A percentile compares a stretch with the other conserved stretches of the same genome.
These are phyloP conservation scores for Allium fistulosum DNA, from an alignment of 106 monocot genomes.

Conservation along the genomic window DNA sequence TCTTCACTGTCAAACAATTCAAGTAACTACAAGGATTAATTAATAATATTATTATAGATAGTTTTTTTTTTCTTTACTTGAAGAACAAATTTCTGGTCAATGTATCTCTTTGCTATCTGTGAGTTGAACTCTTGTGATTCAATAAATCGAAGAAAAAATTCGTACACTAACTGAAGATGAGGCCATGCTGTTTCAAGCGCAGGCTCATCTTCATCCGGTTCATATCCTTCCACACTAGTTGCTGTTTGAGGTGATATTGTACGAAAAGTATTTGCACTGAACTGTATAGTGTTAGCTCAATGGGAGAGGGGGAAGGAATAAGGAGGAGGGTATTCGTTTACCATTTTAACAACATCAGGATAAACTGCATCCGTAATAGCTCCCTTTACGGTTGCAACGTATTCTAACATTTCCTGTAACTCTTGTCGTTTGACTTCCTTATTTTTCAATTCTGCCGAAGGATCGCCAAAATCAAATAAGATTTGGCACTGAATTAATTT, in stretches of 20 bases:
- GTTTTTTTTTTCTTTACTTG: too few species aligned
- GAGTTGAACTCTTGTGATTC: slow-evolving; percentile 53
- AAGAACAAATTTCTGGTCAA: slow-evolving; percentile 76
- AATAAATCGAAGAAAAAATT: slow-evolving; percentile 63
- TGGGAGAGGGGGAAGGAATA: slow-evolving; percentile 31
- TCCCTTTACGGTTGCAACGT: too few species aligned
- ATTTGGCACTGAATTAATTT: slow-evolving; percentile 69
- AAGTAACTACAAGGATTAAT: slow-evolving; percentile 48
- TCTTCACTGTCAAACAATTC: slow-evolving; percentile 83
- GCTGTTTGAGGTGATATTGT: slow-evolving; percentile 54
- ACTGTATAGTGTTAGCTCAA: slow-evolving; percentile 55
- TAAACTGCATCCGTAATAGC: too few species aligned
- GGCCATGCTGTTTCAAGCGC: slow-evolving; percentile 81
- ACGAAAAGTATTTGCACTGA: slow-evolving; percentile 59
- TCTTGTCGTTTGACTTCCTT: slow-evolving; percentile 70
- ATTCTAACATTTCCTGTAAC: slow-evolving; percentile 60
- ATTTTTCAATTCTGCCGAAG: slow-evolving; percentile 45
- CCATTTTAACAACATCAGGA: too few species aligned
- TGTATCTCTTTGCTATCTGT: slow-evolving; percentile 68
- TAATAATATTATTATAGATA: too few species aligned
- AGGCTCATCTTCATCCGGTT: slow-evolving; percentile 82
- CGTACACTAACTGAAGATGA: slow-evolving; percentile 77
- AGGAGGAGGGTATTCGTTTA: too few species aligned
- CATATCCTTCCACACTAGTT: slow-evolving; percentile 28
- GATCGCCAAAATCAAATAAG: slow-evolving; percentile 65